phyloP scores from a whole-genome alignment of 306 rosid genomes.

The Leucaena leucocephala region DNA sequence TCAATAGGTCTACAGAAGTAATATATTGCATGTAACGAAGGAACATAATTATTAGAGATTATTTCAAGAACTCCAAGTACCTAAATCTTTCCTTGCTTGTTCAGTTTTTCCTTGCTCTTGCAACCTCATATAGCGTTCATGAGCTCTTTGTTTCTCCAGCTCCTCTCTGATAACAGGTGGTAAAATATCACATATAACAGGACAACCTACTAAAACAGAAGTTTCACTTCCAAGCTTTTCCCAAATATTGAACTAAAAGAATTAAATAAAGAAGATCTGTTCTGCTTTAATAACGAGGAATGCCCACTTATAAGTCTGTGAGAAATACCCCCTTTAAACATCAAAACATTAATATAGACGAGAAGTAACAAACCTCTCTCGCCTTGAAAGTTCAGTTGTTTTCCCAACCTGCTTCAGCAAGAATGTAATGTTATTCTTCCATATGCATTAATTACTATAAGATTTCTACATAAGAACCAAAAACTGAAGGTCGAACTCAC shows the following conservation, averaged over 20 bases:
- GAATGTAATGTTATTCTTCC: slow-evolving; percentile 25
- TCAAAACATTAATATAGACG: slow-evolving; percentile 12
- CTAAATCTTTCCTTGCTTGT: slow-evolving; percentile 89
- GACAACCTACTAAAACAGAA: slow-evolving; percentile 1
- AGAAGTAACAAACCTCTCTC: slow-evolving; percentile 66
- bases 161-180: slow-evolving; percentile 66
- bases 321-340: not conserved
- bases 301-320: not conserved
- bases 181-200: slow-evolving; percentile 1
- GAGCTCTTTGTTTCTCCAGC: slow-evolving; percentile 82
- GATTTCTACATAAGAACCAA: slow-evolving; percentile 13
- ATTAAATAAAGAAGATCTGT: not conserved
- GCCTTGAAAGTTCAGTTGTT: slow-evolving; percentile 89
- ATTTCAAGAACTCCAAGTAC: slow-evolving; percentile 46
- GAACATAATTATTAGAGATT: slow-evolving; percentile 16
- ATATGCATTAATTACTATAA: slow-evolving; percentile 10
- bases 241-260: slow-evolving; percentile 13
- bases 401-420: slow-evolving; percentile 56
- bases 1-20: not conserved
- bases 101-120: slow-evolving; percentile 97
- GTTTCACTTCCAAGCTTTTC: slow-evolving; percentile 14
- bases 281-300: not conserved
- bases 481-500: slow-evolving; percentile 53
- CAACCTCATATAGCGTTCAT: slow-evolving; percentile 81
- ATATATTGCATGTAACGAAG: not conserved